Evolutionary conservation across 352 stramenopile genomes (phyloP), one percentile per base, ranked within the genome.

Genomic region (Phytophthora agathidicida): DNA sequence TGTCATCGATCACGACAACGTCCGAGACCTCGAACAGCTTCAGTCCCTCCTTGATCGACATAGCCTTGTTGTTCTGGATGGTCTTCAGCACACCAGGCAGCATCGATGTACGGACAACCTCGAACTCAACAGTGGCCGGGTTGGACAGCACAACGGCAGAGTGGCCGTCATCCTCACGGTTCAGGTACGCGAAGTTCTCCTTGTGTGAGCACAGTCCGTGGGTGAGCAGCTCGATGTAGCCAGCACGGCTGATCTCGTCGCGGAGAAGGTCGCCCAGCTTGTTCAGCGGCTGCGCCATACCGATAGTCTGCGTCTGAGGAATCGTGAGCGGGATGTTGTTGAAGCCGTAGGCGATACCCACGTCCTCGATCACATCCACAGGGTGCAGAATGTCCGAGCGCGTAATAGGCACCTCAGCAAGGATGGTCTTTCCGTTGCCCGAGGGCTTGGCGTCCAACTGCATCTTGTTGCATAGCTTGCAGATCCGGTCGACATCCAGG

Each of bases 11-110:
- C 16, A 99, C 44, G n/a, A 99, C 96, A 2, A 99, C 97, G 71
- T 99, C 98, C 63, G 91, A 98, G 49, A 99, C 89, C 79, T 99
- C 98, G 75, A 99, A 99, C 26, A 99, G 82, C 74, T 99, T 99
- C 41, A 99, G 88, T 2, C 98, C 98, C 19, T 97, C 87, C 51
- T 98, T 98, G 59, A 99, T 96, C 48, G 89, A 96, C 73, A 97
- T 91, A 22, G 80, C 87, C 78, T 99, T 98, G 83, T 99, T 99
- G 85, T 99, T 97, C 68, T 98, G 93, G 33, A 99, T 88, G 23
- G 97, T 99, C 80, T 99, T 99, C 52, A 99, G 78, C 53, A 99
- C 81, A 46, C 98, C 98, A 0, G 98, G 97, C 14, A 99, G 74
- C 69, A 99, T 94, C 9, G 96, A 99, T 28, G 97, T 99, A 54